Conservation (phyloP, 495 filamentous ascomycete species). For the Hypoxylon trugodes region DNA sequence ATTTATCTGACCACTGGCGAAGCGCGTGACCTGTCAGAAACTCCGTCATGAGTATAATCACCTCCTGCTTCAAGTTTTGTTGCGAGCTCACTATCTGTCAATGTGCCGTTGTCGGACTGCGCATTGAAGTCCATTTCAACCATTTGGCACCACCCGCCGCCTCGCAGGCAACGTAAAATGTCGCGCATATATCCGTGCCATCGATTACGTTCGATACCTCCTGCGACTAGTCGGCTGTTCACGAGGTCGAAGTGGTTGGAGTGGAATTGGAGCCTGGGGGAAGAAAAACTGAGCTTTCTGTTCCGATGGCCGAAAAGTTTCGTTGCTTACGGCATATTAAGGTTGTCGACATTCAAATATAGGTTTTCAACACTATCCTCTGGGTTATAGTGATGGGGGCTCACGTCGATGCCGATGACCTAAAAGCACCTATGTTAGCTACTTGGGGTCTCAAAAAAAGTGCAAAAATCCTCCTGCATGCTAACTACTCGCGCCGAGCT, state of each 20-base stretch:
- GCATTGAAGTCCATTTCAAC: conserved; percentile 87
- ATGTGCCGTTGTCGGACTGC: conserved; percentile 88
- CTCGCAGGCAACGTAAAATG: conserved; percentile 64
- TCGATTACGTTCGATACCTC: conserved; percentile 77
- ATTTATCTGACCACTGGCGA: conserved; percentile 75
- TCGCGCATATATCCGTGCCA: conserved; percentile 86
- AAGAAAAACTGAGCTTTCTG: conserved; percentile 21
- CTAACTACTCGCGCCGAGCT: conserved; percentile 13
- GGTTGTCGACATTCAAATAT: conserved; percentile 79
- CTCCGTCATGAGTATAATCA: conserved; percentile 6
- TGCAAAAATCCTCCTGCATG: conserved; percentile 3
- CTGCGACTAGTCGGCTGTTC: conserved; percentile 81
- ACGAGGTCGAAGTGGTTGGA: conserved; percentile 87
- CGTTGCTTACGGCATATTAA: conserved; percentile 69
- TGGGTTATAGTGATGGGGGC: conserved; percentile 67
- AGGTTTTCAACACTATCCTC: conserved; percentile 74
- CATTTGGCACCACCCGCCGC: conserved; percentile 89
- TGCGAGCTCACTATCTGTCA: conserved; percentile 64
- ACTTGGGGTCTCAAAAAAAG: conserved; percentile 7
- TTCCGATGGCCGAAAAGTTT: conserved; percentile 32
- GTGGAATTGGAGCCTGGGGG: conserved; percentile 71
- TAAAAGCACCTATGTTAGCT: conserved; percentile 43
- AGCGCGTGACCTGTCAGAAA: conserved; percentile 67
- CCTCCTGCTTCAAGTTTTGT: background rate
- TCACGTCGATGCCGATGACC: conserved; percentile 85